Conservation (phyloP, 306 rosid species). For the Calophaca sinica region DNA sequence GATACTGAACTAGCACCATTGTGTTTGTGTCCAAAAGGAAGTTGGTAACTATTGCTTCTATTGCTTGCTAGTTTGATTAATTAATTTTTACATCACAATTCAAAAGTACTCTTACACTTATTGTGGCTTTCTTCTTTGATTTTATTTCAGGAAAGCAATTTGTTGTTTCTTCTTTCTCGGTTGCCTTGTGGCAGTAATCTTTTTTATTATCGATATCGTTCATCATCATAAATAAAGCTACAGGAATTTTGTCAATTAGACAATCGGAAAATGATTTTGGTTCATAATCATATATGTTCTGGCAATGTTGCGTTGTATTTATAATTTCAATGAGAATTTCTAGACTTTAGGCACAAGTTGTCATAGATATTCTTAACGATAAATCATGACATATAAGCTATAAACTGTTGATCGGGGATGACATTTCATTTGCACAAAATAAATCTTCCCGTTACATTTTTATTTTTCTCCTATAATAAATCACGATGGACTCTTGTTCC, state of each 20-base stretch:
- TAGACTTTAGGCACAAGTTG: too few relatives aligned
- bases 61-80: not conserved
- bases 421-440: too few relatives aligned
- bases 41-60: conserved; percentile 19
- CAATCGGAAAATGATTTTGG: not conserved
- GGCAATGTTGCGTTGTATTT: not conserved
- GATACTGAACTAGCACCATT: not conserved
- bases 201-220: conserved; percentile 17
- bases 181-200: not conserved
- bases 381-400: too few relatives aligned
- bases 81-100: not conserved
- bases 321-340: too few relatives aligned
- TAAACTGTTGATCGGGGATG: too few relatives aligned
- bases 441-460: too few relatives aligned
- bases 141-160: conserved; percentile 36
- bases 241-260: not conserved
- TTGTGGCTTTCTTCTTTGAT: not conserved
- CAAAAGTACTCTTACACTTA: not conserved
- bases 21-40: conserved; percentile 38
- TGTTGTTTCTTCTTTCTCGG: conserved; percentile 20
- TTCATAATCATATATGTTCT: not conserved
- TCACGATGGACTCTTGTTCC: too few relatives aligned
- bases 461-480: too few relatives aligned
- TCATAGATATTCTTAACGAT: too few relatives aligned
- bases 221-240: not conserved